These are phyloP conservation scores for Colletotrichum musicola DNA, from an alignment of 2,329 filamentous ascomycete genomes.

Conservation along the genomic window DNA sequence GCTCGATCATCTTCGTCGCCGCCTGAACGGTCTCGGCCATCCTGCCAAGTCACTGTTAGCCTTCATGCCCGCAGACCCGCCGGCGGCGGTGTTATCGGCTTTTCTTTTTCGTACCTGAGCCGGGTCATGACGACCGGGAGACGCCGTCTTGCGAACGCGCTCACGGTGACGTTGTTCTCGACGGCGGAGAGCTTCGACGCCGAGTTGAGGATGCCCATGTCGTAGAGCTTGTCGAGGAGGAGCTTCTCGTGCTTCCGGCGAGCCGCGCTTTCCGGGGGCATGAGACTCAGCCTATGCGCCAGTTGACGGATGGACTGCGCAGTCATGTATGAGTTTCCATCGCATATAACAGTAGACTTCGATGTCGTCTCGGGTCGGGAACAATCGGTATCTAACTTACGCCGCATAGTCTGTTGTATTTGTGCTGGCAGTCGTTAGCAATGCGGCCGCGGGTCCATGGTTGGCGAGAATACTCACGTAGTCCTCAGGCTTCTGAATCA, in stretches of 20 bases:
- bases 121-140: slow-evolving; percentile 93
- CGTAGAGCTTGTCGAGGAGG: slow-evolving; percentile 90
- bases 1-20: slow-evolving; percentile 89
- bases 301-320: slow-evolving; percentile 84
- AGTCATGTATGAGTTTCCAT: slow-evolving; percentile 41
- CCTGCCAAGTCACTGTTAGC: slow-evolving; percentile 28
- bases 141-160: slow-evolving; percentile 85
- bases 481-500: slow-evolving; percentile 89
- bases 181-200: slow-evolving; percentile 85
- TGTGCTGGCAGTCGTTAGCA: slow-evolving; percentile 52
- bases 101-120: slow-evolving; percentile 59
- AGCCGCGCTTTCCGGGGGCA: slow-evolving; percentile 82
- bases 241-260: slow-evolving; percentile 88
- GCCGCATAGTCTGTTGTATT: slow-evolving; percentile 76
- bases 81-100: neutral
- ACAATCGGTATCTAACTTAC: slow-evolving; percentile 54
- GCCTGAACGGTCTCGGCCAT: slow-evolving; percentile 95
- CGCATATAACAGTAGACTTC: neutral
- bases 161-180: slow-evolving; percentile 90
- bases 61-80: neutral
- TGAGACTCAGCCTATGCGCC: slow-evolving; percentile 86
- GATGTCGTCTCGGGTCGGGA: neutral
- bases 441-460: neutral
- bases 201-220: slow-evolving; percentile 87
- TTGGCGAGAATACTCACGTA: slow-evolving; percentile 61